Conservation (phyloP, 805 yeast genomes). For the Kodamaea restingae region DNA sequence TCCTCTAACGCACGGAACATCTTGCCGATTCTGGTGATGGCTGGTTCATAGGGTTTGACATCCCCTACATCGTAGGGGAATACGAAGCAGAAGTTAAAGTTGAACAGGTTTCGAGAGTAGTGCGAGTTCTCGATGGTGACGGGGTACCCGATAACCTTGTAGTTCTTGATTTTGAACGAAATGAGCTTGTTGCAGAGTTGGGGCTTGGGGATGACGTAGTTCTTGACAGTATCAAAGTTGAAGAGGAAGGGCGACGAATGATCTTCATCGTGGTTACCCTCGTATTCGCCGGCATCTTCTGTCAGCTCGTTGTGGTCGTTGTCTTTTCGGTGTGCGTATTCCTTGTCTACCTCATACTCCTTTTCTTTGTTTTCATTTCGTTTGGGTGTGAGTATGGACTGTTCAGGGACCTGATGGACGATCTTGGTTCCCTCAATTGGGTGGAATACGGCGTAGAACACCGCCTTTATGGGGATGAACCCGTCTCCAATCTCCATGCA, state of each 20-base stretch:
- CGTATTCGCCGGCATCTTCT: background rate
- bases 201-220: constrained; percentile 91
- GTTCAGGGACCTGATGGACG: constrained; percentile 83
- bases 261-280: constrained; percentile 1
- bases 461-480: constrained; percentile 82
- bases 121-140: constrained; percentile 69
- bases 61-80: constrained; percentile 72
- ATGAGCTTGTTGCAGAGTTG: constrained; percentile 80
- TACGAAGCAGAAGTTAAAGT: constrained; percentile 89
- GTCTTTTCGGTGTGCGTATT: background rate
- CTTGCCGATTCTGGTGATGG: constrained; percentile 76
- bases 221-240: constrained; percentile 81
- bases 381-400: constrained; percentile 45
- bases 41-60: constrained; percentile 80
- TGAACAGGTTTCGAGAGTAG: constrained; percentile 88
- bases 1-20: constrained; percentile 91
- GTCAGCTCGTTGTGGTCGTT: too few relatives aligned
- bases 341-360: background rate
- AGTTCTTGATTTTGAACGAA: constrained; percentile 65
- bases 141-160: constrained; percentile 81
- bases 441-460: constrained; percentile 89
- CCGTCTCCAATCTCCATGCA: constrained; percentile 47
- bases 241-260: constrained; percentile 34
- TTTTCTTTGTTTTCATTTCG: constrained; percentile 1
- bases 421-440: constrained; percentile 95